Evolutionary conservation across 2,329 filamentous ascomycete genomes (phyloP).

Genomic region (Claviceps sp.): DNA sequence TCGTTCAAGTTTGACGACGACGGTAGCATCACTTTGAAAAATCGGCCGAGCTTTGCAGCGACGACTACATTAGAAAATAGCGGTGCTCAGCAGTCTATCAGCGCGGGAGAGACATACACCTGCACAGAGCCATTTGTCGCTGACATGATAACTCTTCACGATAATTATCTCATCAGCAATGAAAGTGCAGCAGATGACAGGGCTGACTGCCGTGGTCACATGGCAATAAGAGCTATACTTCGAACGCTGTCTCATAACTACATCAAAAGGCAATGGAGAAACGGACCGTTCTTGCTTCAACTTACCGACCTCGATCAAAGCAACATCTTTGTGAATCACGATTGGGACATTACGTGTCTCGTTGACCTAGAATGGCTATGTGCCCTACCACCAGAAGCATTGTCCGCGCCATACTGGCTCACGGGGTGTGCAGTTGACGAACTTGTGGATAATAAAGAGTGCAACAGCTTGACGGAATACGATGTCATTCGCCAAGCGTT

Average conservation of each 20-base stretch:
- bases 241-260: conserved; percentile 13
- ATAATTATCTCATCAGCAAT: conserved; percentile 13
- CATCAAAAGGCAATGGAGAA: conserved; percentile 10
- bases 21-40: conserved; percentile 16
- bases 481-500: conserved; percentile 9
- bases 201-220: conserved; percentile 16
- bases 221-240: conserved; percentile 14
- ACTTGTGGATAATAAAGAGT: conserved; percentile 1
- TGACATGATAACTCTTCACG: conserved; percentile 14
- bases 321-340: conserved; percentile 22
- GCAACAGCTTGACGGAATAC: conserved; percentile 7
- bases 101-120: conserved; percentile 16
- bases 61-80: conserved; percentile 20
- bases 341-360: conserved; percentile 21
- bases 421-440: conserved; percentile 9
- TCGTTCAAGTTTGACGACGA: conserved; percentile 17
- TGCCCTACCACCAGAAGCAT: conserved; percentile 11
- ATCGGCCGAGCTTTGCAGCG: conserved; percentile 14
- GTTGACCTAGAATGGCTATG: conserved; percentile 24
- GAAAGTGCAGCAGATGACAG: conserved; percentile 11
- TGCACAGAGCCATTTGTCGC: conserved; percentile 15
- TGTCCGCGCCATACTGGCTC: conserved; percentile 12
- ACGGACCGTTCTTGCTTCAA: conserved; percentile 16
- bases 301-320: conserved; percentile 20
- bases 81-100: conserved; percentile 17